These are phyloP conservation scores for Debaryomycetaceae sp. DNA, from an alignment of 1,139 yeast genomes.

Conservation along the genomic window DNA sequence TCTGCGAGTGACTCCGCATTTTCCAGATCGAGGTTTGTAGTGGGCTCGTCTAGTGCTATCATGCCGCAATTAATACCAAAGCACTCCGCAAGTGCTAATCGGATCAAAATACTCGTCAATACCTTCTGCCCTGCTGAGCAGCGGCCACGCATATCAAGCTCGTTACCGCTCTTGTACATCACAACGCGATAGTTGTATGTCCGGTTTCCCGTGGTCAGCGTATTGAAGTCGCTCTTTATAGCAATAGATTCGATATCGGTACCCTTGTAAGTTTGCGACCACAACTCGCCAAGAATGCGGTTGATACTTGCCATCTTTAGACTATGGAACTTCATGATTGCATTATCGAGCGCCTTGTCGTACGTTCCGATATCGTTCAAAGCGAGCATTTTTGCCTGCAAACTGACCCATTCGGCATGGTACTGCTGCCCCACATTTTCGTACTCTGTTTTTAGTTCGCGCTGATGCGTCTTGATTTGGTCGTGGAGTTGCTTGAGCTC, in stretches of 20 bases:
- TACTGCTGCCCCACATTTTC: constrained; percentile 53
- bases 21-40: constrained; percentile 86
- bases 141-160: constrained; percentile 94
- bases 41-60: constrained; percentile 95
- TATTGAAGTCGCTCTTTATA: constrained; percentile 69
- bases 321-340: constrained; percentile 88
- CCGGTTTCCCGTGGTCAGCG: constrained; percentile 47
- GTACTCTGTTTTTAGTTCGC: constrained; percentile 62
- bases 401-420: constrained; percentile 61
- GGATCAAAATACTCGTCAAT: constrained; percentile 79
- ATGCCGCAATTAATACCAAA: constrained; percentile 94
- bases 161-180: constrained; percentile 87
- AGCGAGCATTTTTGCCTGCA: constrained; percentile 70
- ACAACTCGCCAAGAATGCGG: constrained; percentile 73
- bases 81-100: constrained; percentile 90
- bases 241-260: constrained; percentile 90
- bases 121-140: constrained; percentile 99
- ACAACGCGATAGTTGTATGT: constrained; percentile 90
- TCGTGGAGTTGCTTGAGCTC: constrained; percentile 77
- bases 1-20: constrained; percentile 82
- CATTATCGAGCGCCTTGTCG: constrained; percentile 78
- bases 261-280: constrained; percentile 93
- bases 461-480: constrained; percentile 45
- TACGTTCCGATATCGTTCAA: constrained; percentile 77
- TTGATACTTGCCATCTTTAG: constrained; percentile 91